Conservation (phyloP, 192 early-diverging fungal species). For the Podila epicladia region DNA sequence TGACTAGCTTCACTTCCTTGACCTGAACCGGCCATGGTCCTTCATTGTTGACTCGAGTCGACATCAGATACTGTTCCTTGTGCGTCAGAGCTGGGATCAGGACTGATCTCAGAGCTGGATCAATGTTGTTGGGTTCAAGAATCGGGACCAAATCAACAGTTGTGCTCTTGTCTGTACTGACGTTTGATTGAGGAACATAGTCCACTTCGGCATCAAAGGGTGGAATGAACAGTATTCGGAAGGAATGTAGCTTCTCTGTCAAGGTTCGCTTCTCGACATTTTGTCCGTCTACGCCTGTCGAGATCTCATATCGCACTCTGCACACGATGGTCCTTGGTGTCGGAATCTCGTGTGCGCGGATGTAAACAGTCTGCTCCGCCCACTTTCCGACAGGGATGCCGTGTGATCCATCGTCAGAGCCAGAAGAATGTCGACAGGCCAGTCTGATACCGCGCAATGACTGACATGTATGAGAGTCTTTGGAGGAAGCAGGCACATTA, state of each 20-base stretch:
- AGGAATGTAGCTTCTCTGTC: slow-evolving; percentile 65
- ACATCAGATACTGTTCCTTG: slow-evolving; percentile 26
- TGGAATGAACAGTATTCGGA: slow-evolving; percentile 62
- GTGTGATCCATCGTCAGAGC: background rate
- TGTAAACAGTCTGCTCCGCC: slow-evolving; percentile 36
- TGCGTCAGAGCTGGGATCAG: slow-evolving; percentile 55
- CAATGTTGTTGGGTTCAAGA: slow-evolving; percentile 14
- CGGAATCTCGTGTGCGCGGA: slow-evolving; percentile 18
- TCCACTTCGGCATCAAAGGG: slow-evolving; percentile 65
- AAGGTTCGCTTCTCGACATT: slow-evolving; percentile 31
- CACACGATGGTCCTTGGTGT: slow-evolving; percentile 34
- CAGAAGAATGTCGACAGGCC: slow-evolving; percentile 15
- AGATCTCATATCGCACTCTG: slow-evolving; percentile 53
- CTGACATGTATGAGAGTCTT: background rate
- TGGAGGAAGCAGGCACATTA: slow-evolving; percentile 12
- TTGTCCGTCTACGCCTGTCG: slow-evolving; percentile 26
- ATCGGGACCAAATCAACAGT: slow-evolving; percentile 2
- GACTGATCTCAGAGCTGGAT: slow-evolving; percentile 60
- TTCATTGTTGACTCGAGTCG: slow-evolving; percentile 45
- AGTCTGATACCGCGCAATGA: slow-evolving; percentile 22
- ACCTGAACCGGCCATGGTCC: slow-evolving; percentile 44
- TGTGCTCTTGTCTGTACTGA: slow-evolving; percentile 22
- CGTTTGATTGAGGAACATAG: slow-evolving; percentile 24
- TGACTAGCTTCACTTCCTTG: slow-evolving; percentile 31
- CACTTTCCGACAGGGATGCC: slow-evolving; percentile 18